Evolutionary conservation across 192 early-diverging fungal genomes (phyloP).

Genomic region (Gamsiella multidivaricata): DNA sequence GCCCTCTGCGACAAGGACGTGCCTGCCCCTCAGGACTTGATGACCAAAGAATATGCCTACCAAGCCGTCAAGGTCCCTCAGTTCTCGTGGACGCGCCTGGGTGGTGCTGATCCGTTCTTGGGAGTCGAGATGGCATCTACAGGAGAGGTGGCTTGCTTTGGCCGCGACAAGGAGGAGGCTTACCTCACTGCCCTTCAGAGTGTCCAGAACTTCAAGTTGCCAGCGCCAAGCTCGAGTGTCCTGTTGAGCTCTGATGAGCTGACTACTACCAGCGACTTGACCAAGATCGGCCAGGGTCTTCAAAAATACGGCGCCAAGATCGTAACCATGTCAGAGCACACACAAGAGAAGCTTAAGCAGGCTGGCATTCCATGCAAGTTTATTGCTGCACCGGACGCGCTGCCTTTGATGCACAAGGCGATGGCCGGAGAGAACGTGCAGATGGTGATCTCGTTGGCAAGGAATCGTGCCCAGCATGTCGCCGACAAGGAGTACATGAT

Average conservation of each 20-base stretch:
- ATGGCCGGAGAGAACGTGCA: constrained; percentile 74
- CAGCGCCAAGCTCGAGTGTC: constrained; percentile 70
- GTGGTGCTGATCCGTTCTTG: constrained; percentile 95
- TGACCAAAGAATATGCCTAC: constrained; percentile 72
- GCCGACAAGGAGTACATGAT: constrained; percentile 78
- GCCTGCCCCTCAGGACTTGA: constrained; percentile 66
- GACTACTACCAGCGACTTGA: constrained; percentile 75
- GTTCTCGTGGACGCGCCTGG: constrained; percentile 95
- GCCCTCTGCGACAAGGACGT: constrained; percentile 76
- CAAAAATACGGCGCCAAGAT: constrained; percentile 75
- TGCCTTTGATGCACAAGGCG: constrained; percentile 67
- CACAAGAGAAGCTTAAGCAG: constrained; percentile 60
- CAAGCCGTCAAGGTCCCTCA: constrained; percentile 95
- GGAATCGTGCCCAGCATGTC: constrained; percentile 69
- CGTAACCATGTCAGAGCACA: constrained; percentile 71
- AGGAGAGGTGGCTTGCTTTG: constrained; percentile 98
- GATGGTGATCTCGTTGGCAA: constrained; percentile 77
- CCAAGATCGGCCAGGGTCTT: constrained; percentile 76
- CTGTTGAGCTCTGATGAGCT: constrained; percentile 78
- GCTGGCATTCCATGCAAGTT: constrained; percentile 54
- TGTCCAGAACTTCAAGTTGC: constrained; percentile 93
- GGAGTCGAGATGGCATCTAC: constrained; percentile 99
- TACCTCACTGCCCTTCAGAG: constrained; percentile 84
- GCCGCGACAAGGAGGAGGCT: constrained; percentile 88
- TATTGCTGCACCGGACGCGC: constrained; percentile 57